These are phyloP conservation scores for Botrytis elliptica DNA, from an alignment of 2,329 filamentous ascomycete species.

Conservation along the genomic window DNA sequence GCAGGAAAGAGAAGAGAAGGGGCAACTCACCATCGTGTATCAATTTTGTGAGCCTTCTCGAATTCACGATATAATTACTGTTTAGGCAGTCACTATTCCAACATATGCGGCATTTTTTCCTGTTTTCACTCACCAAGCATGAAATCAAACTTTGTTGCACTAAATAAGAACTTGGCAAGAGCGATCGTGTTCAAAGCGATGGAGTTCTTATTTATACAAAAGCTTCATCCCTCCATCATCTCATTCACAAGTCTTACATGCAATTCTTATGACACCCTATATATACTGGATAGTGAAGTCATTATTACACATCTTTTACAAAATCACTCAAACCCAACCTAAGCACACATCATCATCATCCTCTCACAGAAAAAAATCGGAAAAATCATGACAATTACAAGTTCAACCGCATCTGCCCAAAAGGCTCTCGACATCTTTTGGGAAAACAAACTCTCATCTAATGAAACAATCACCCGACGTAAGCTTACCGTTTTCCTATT, in stretches of 20 bases:
- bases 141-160: not conserved
- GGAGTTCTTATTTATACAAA: not conserved
- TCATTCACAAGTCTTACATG: not conserved
- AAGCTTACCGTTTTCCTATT: not conserved
- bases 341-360: not conserved
- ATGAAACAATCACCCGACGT: not conserved
- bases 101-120: not conserved
- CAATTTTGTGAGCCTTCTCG: not conserved
- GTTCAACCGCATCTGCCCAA: not conserved
- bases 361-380: not conserved
- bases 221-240: not conserved
- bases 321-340: not conserved
- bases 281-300: not conserved
- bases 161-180: not conserved
- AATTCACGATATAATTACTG: no score
- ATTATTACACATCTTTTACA: not conserved
- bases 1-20: no score
- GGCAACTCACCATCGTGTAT: not conserved
- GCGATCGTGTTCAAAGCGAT: not conserved
- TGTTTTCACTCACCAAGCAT: not conserved
- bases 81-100: not conserved
- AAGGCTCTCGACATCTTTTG: slow-evolving; percentile 16
- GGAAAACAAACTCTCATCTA: not conserved
- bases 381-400: not conserved
- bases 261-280: not conserved